Evolutionary conservation across 202 grass and related monocot species (phyloP).

Genomic region (Setaria viridis): DNA sequence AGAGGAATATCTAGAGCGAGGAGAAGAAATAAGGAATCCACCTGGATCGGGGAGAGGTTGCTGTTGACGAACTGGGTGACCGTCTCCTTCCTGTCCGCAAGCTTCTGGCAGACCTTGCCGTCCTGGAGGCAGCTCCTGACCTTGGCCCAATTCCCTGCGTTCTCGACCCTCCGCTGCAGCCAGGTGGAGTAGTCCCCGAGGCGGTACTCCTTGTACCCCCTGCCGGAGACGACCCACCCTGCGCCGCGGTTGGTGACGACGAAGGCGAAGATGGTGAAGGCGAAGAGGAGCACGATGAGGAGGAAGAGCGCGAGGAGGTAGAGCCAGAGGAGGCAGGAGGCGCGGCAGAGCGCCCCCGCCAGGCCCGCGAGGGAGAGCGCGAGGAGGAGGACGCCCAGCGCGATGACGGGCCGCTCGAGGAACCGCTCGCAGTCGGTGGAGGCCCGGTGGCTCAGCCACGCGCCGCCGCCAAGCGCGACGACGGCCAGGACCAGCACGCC

Average conservation of each 20-base stretch:
- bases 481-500: slow-evolving; percentile 67
- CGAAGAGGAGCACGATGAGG: slow-evolving; percentile 80
- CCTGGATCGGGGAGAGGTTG: slow-evolving; percentile 89
- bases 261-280: slow-evolving; percentile 90
- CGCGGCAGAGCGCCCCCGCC: slow-evolving; percentile 71
- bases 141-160: slow-evolving; percentile 69
- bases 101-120: slow-evolving; percentile 72
- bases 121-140: slow-evolving; percentile 90
- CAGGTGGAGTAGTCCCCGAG: slow-evolving; percentile 89
- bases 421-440: slow-evolving; percentile 89
- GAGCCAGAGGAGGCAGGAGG: slow-evolving; percentile 89
- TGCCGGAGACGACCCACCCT: slow-evolving; percentile 59
- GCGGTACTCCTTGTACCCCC: slow-evolving; percentile 88
- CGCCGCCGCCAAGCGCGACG: slow-evolving; percentile 69
- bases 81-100: slow-evolving; percentile 58
- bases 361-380: slow-evolving; percentile 77
- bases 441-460: slow-evolving; percentile 82
- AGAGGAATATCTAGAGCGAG: background rate
- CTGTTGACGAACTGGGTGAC: slow-evolving; percentile 64
- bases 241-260: slow-evolving; percentile 87
- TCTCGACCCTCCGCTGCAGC: slow-evolving; percentile 78
- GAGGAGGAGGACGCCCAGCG: slow-evolving; percentile 74
- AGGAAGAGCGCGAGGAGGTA: slow-evolving; percentile 92
- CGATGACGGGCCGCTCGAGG: slow-evolving; percentile 76
- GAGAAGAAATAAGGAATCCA: background rate